A percentile compares a stretch with the other conserved stretches of the same genome.
phyloP scores from a whole-genome alignment of 2,329 filamentous ascomycete species.

The Pochonia chlamydosporia region DNA sequence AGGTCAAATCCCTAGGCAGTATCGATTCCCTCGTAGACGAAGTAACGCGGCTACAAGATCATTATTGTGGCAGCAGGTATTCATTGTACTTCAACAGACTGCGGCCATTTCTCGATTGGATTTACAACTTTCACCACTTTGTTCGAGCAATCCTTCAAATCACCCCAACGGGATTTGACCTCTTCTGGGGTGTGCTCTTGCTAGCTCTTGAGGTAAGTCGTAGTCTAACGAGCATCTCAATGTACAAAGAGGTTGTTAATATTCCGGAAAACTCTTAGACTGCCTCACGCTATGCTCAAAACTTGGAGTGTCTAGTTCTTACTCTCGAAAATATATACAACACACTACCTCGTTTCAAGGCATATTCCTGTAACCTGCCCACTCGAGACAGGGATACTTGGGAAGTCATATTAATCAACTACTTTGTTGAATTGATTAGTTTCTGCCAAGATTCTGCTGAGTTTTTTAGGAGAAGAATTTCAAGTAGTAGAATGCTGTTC shows the following conservation, averaged over 20 bases:
- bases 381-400: background rate
- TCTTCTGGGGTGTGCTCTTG: background rate
- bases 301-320: background rate
- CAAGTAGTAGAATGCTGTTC: background rate
- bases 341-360: background rate
- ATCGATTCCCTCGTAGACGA: background rate
- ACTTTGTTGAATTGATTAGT: background rate
- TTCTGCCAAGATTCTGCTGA: background rate
- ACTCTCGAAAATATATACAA: background rate
- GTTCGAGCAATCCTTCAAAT: background rate
- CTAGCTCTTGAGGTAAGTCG: background rate
- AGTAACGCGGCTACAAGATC: background rate
- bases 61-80: background rate
- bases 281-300: background rate
- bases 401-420: background rate
- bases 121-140: background rate
- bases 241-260: background rate
- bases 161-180: background rate
- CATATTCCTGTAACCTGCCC: background rate
- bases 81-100: background rate
- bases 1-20: background rate
- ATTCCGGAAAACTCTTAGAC: background rate
- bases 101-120: background rate
- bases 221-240: background rate
- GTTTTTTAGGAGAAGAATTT: background rate